Conservation (phyloP, 1,139 yeast genomes). For the Nakaseomyces bracarensis region DNA sequence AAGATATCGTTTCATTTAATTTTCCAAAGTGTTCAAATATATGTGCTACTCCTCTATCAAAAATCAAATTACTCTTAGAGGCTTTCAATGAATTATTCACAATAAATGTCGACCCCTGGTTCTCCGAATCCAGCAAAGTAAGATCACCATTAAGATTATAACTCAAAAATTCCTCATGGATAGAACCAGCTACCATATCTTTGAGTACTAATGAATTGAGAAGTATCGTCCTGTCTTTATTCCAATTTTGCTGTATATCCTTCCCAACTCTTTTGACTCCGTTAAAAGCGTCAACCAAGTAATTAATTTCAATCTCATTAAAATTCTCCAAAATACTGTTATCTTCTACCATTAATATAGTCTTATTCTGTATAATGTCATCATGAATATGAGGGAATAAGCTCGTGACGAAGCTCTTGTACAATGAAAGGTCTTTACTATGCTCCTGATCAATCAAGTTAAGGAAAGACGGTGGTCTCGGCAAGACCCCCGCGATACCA, state of each 20-base stretch:
- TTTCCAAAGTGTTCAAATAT: slow-evolving; percentile 39
- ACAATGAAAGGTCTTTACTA: slow-evolving; percentile 3
- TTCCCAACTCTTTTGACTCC: slow-evolving; percentile 12
- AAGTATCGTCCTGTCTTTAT: slow-evolving; percentile 29
- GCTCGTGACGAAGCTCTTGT: background rate
- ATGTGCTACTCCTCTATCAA: slow-evolving; percentile 58
- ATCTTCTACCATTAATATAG: slow-evolving; percentile 42
- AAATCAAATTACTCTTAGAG: slow-evolving; percentile 36
- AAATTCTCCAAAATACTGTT: slow-evolving; percentile 31
- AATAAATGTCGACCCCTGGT: slow-evolving; percentile 13
- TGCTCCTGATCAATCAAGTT: slow-evolving; percentile 2
- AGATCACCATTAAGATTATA: slow-evolving; percentile 1
- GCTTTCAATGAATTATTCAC: slow-evolving; percentile 11
- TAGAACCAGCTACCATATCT: slow-evolving; percentile 14
- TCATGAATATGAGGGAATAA: slow-evolving; percentile 5
- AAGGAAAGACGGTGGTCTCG: slow-evolving; percentile 9
- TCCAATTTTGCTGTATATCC: slow-evolving; percentile 27
- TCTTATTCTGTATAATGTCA: slow-evolving; percentile 17
- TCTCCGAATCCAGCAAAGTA: background rate
- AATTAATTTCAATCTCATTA: slow-evolving; percentile 41
- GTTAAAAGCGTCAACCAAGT: slow-evolving; percentile 33
- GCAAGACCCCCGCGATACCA: slow-evolving; percentile 46
- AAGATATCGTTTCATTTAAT: slow-evolving; percentile 35
- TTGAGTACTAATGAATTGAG: slow-evolving; percentile 11
- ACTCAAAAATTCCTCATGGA: background rate